Evolutionary conservation across 2,329 filamentous ascomycete genomes (phyloP).

Genomic region (Pyrenophora seminiperda): DNA sequence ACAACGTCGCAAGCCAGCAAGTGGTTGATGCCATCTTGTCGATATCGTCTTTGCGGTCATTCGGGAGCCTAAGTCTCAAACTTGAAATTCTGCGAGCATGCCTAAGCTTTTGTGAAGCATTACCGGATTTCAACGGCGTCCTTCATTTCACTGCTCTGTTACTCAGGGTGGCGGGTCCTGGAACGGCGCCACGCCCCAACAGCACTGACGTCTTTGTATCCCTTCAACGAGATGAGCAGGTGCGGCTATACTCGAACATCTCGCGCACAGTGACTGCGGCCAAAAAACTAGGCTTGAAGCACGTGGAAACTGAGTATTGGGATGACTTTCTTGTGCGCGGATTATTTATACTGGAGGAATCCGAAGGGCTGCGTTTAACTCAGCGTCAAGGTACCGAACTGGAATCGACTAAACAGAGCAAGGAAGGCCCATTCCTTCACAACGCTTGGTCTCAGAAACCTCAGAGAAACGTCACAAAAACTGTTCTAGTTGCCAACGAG

Average conservation of each 20-base stretch:
- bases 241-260: conserved; percentile 82
- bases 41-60: conserved; percentile 60
- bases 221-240: conserved; percentile 81
- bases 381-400: conserved; percentile 44
- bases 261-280: conserved; percentile 81
- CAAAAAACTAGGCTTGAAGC: conserved; percentile 70
- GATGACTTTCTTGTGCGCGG: conserved; percentile 90
- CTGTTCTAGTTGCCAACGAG: conserved; percentile 79
- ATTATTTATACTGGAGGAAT: conserved; percentile 65
- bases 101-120: conserved; percentile 89
- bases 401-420: conserved; percentile 45
- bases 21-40: conserved; percentile 60
- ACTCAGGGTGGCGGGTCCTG: conserved; percentile 79
- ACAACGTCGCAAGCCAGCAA: conserved; percentile 45
- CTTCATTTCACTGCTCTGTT: conserved; percentile 84
- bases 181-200: conserved; percentile 71
- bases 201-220: conserved; percentile 71
- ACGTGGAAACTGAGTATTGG: conserved; percentile 87
- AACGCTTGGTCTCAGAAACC: conserved; percentile 83
- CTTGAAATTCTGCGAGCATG: conserved; percentile 86
- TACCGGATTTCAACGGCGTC: conserved; percentile 91
- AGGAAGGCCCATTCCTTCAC: conserved; percentile 83
- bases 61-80: conserved; percentile 81
- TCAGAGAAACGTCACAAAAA: conserved; percentile 62
- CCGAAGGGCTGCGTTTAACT: conserved; percentile 33